Evolutionary conservation across 164 flowering plant species (phyloP), one percentile per base, ranked within the genome.

Genomic region (Brasenia schreberi): DNA sequence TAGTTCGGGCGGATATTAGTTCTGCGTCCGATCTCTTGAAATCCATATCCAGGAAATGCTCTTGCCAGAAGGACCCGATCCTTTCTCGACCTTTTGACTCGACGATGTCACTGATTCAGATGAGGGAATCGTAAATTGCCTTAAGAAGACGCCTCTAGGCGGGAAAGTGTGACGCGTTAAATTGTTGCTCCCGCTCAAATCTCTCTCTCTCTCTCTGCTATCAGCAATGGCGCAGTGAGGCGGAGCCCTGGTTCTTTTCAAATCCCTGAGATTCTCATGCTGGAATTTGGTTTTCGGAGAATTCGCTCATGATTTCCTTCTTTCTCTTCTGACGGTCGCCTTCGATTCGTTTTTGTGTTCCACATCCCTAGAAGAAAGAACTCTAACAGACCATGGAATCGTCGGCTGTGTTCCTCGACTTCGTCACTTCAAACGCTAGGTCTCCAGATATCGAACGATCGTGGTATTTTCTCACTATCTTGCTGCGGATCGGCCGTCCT

Each of bases 401-500:
- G 56, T 49, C 56, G 12, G 3, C 56, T 49, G 14, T 45, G 7
- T 12, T 12, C 14, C 63, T 0, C 10, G 67, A 52, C 14, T 56
- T 70, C 39, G 65, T 33, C n/a, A 53, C 19, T 19, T 12, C 19
- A 17, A 62, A 56, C 27, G 60, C 17, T 6, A 68, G 19, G 53
- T 39, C 64, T 42, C 49, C 12, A 5, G 76, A 71, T 56, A 73
- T 12, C 7, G 79, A 77, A 12, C 73, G 71, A 45, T 81, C 85
- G 5, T 80, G 83, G 83, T 70, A 78, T 43, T 42, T 84, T 0
- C 27, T 72, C 19, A 59, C 71, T 0, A n/a, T 74, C 5, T 27
- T 84, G 56, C 18, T 78, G 43, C 49, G 73, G 62, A 52, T 74
- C 6, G 78, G 86, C 5, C 75, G 74, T 17, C 86, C 86, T 0